Base-by-base conservation (phyloP, 2,329 filamentous ascomycete species). In the Fusarium virguliforme region DNA sequence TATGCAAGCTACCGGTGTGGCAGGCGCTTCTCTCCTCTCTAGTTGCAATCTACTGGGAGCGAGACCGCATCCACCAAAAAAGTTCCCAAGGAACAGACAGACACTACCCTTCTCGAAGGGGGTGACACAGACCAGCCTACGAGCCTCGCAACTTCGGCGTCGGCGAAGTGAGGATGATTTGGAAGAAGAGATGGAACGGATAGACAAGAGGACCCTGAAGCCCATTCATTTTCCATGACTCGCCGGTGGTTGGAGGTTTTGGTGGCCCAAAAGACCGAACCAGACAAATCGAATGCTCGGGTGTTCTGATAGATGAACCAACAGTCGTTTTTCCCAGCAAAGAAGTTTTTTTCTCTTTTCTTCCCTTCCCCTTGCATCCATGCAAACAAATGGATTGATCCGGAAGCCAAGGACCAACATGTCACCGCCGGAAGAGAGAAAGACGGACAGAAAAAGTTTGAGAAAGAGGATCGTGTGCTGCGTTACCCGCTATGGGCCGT, bases 81-180 rank as follows among this genome's bases (percentile, higher is more conserved):
- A 64, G 51, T 51, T 43, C 43, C 43, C 38, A 41, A 22, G 38
- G 38, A 32, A 32, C 18, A 18, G 18, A 18, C 18, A 18, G 46
- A 28, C 46, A 64, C 53, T 55, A 50, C 48, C 13, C 41, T 55
- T 62, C 57, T 65, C 62, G 63, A 60, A 66, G 53, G 58, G 71
- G 64, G 66, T 69, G 60, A 75, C 73, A 75, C 73, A 75, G 73
- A 74, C 73, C 73, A 75, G 34, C 64, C 41, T 71, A 65, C 71
- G 71, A 74, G 69, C 73, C 71, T 75, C 57, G 65, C 64, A 64
- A 41, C 65, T 71, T 74, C 73, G 73, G 71, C 73, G 69, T 65
- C 65, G 65, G 73, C 73, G 73, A 74, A 70, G 57, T 65, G 63
- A 72, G 71, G 68, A 68, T 67, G 40, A 43, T 46, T 48, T 48